Percentiles rank a stretch among this genome's conserved stretches.
phyloP scores from a whole-genome alignment of 441 rosid species.

The Populus tomentosa region DNA sequence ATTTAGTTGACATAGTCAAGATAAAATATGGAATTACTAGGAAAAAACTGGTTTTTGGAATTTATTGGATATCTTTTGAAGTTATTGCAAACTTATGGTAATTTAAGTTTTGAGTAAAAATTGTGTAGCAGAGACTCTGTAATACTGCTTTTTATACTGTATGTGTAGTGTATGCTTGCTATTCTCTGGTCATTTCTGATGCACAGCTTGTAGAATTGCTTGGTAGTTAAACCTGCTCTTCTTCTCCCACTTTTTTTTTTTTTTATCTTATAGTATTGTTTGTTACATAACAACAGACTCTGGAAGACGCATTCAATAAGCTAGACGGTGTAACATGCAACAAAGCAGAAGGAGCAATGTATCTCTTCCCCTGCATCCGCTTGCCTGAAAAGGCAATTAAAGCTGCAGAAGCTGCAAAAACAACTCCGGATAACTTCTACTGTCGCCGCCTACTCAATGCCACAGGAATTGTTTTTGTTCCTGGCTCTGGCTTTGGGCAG shows the following conservation, averaged over 20 bases:
- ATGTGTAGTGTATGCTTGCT: not conserved
- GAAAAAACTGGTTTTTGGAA: not conserved
- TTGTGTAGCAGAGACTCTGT: not conserved
- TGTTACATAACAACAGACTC: conserved; percentile 43
- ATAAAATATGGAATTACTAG: not conserved
- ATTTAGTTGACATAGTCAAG: not conserved
- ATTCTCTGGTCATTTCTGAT: not conserved
- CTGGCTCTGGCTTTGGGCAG: conserved; percentile 98
- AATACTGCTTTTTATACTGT: not conserved
- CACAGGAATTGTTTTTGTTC: conserved; percentile 92
- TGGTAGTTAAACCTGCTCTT: not conserved
- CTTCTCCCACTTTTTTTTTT: not conserved
- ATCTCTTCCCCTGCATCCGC: conserved; percentile 70
- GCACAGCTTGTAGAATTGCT: not conserved
- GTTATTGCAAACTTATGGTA: not conserved
- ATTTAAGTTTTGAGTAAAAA: not conserved
- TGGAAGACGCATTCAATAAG: conserved; percentile 78
- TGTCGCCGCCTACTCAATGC: conserved; percentile 75
- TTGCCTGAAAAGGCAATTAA: conserved; percentile 78
- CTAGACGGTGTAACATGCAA: conserved; percentile 93
- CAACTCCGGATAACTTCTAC: conserved; percentile 78
- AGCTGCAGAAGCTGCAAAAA: conserved; percentile 74
- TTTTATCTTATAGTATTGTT: not conserved
- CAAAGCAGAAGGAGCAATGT: conserved; percentile 98
- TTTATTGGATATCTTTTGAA: not conserved